Evolutionary conservation across 208 protist genomes (phyloP), one percentile per base, ranked within the genome.

Genomic region (Novymonas esmeraldas): DNA sequence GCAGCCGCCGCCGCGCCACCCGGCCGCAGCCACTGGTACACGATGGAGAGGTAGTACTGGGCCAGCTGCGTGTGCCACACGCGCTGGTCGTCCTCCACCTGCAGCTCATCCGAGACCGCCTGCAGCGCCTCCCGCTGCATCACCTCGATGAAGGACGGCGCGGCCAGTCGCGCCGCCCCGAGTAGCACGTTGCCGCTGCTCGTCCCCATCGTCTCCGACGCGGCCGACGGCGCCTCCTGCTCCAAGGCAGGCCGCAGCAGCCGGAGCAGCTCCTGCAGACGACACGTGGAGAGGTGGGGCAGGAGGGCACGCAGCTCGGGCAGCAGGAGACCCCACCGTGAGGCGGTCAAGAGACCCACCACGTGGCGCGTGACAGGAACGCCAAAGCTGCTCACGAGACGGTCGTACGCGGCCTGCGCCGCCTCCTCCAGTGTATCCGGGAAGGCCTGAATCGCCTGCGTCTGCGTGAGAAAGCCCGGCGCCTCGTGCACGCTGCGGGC

Each of bases 231-330:
- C 11, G 10, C 39, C 20, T 77, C 46, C 10, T 26, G 48, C 33
- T 88, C 81, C 0, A 92, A 54, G 3, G 80, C 73, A 0, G 87
- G 87, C 7, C 85, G 76, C 67, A 93, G 76, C 64, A 86, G 55
- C n/a, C 90, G 87, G 36, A 95, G 62, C 26, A 95, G 62, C 44
- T 87, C 67, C 51, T 92, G 84, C 39, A 95, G 79, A 22, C 79
- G 70, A 10, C 73, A 70, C 6, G 75, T 73, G 1, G 79, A 58
- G 26, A 93, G 55, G 28, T 64, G 33, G 20, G 56, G 64, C 31
- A 95, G 57, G 18, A 95, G 65, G 26, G 50, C 39, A n/a, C 90
- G 81, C 48, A 95, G 72, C 42, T 87, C 78, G 1, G 76, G 64
- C 31, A 87, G 50, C 56, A 85, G 67, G 46, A 94, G 52, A 16